Percentiles rank a stretch among this genome's conserved stretches.
These are phyloP conservation scores for Boletus rufocinnamomeus DNA, from an alignment of 768 basidiomycete species.

Conservation along the genomic window DNA sequence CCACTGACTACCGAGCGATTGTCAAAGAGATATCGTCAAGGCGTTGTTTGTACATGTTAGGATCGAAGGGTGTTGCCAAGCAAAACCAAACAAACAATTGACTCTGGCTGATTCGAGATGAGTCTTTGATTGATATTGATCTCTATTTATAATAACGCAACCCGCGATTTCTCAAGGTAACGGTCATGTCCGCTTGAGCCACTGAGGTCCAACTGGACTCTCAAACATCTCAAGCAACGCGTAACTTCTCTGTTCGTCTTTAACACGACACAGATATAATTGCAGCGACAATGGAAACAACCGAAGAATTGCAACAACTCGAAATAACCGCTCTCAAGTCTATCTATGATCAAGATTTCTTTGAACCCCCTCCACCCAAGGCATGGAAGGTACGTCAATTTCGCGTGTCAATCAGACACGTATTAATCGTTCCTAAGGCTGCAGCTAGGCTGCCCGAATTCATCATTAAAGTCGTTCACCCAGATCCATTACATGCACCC, in stretches of 20 bases:
- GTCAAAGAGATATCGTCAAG: no score
- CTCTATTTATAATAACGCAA: slow-evolving; percentile 10
- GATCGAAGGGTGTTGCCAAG: slow-evolving; percentile 15
- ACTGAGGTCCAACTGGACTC: slow-evolving; percentile 67
- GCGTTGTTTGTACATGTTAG: slow-evolving; percentile 27
- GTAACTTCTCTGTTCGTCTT: slow-evolving; percentile 33
- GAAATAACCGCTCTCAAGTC: slow-evolving; percentile 81
- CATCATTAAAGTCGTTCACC: slow-evolving; percentile 69
- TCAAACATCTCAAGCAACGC: slow-evolving; percentile 56
- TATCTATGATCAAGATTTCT: slow-evolving; percentile 79
- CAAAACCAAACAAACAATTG: slow-evolving; percentile 21
- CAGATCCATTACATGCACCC: slow-evolving; percentile 53
- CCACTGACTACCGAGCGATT: no score
- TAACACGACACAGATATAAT: slow-evolving; percentile 15
- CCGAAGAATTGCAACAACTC: slow-evolving; percentile 62
- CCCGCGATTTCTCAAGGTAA: slow-evolving; percentile 12
- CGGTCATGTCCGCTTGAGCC: slow-evolving; percentile 72
- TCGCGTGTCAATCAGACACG: slow-evolving; percentile 13
- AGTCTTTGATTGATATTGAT: slow-evolving; percentile 2
- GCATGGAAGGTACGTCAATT: slow-evolving; percentile 70
- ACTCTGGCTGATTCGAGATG: slow-evolving; percentile 14
- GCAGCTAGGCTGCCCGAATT: slow-evolving; percentile 75
- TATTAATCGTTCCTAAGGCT: slow-evolving; percentile 43
- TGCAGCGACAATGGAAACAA: slow-evolving; percentile 59
- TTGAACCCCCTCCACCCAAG: slow-evolving; percentile 70